A percentile compares a stretch with the other conserved stretches of the same genome.
Conservation (phyloP, 208 protist genomes). For the Trypanosoma theileri region DNA sequence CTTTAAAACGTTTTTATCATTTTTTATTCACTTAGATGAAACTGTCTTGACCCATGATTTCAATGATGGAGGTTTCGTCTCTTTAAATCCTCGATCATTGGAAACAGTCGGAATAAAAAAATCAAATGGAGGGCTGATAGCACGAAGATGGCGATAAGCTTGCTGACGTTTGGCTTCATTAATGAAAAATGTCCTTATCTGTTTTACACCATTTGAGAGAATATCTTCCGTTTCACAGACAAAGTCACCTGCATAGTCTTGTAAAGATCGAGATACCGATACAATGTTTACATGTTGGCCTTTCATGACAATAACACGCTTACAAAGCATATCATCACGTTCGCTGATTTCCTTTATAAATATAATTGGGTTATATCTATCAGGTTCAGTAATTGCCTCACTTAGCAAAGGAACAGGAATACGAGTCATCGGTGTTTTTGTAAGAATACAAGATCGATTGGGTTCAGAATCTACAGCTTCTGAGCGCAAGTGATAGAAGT, state of each 20-base stretch:
- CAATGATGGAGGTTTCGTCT: not conserved
- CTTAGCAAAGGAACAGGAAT: slow-evolving; percentile 36
- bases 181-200: slow-evolving; percentile 20
- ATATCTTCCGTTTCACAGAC: slow-evolving; percentile 42
- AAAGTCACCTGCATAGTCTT: slow-evolving; percentile 48
- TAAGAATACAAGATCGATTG: slow-evolving; percentile 53
- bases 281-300: slow-evolving; percentile 42
- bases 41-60: no score
- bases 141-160: slow-evolving; percentile 17
- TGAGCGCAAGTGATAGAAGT: slow-evolving; percentile 60
- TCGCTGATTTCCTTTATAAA: slow-evolving; percentile 17
- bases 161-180: slow-evolving; percentile 14
- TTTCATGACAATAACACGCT: slow-evolving; percentile 34
- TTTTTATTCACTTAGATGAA: no score
- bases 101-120: slow-evolving; percentile 17
- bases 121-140: slow-evolving; percentile 18
- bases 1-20: no score
- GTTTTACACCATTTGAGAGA: not conserved
- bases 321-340: not conserved
- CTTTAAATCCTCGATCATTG: not conserved
- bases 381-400: slow-evolving; percentile 12
- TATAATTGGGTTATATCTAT: slow-evolving; percentile 9
- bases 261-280: slow-evolving; percentile 31
- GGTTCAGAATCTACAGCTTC: slow-evolving; percentile 55
- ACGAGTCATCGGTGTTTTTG: slow-evolving; percentile 38